phyloP scores from a whole-genome alignment of 805 yeast genomes.

The Lachancea quebecensis region DNA sequence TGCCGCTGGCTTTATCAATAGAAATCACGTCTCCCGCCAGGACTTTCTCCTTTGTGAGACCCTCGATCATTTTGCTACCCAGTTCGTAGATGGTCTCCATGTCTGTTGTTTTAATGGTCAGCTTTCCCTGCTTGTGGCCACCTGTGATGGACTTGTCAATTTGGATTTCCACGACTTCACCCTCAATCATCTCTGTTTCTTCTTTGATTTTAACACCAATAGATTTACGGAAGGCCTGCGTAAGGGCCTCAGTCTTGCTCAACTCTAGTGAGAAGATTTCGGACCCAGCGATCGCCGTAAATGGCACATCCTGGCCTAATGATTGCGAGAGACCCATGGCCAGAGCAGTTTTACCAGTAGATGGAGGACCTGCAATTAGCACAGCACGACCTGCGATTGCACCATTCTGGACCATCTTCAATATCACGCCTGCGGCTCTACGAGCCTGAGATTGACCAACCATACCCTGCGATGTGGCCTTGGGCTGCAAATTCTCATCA shows the following conservation, averaged over 20 bases:
- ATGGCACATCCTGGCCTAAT: constrained; percentile 70
- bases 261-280: constrained; percentile 89
- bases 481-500: constrained; percentile 82
- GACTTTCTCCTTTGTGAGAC: constrained; percentile 89
- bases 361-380: constrained; percentile 94
- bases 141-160: constrained; percentile 91
- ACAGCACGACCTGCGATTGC: constrained; percentile 96
- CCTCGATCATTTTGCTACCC: constrained; percentile 91
- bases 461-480: constrained; percentile 84
- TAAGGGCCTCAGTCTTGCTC: constrained; percentile 91
- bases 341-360: constrained; percentile 97
- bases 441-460: constrained; percentile 95
- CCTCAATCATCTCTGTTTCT: constrained; percentile 95
- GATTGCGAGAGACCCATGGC: constrained; percentile 88
- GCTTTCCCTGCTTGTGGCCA: constrained; percentile 96
- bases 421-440: constrained; percentile 89
- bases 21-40: constrained; percentile 95
- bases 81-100: constrained; percentile 98
- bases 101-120: constrained; percentile 94
- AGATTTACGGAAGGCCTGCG: constrained; percentile 92
- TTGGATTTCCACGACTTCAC: constrained; percentile 96
- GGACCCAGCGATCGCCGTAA: constrained; percentile 90
- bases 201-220: constrained; percentile 94
- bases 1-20: constrained; percentile 92
- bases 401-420: constrained; percentile 90